Evolutionary conservation across 257 asterid genomes (phyloP).

Genomic region (Solanum lignicaule): DNA sequence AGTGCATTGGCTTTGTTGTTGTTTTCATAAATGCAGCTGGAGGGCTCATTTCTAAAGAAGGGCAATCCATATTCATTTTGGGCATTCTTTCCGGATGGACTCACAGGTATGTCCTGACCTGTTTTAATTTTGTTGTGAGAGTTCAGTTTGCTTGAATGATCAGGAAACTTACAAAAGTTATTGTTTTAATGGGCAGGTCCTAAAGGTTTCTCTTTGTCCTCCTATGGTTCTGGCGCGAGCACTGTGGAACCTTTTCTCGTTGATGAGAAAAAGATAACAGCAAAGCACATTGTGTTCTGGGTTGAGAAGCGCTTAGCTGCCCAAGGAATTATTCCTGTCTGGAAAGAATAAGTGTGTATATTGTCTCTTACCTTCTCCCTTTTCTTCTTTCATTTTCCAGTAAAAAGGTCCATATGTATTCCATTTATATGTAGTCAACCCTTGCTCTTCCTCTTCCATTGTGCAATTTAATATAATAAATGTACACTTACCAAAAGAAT

Average conservation of each 20-base stretch:
- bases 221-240: slow-evolving; percentile 60
- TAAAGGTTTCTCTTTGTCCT: slow-evolving; percentile 68
- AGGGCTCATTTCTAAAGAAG: slow-evolving; percentile 67
- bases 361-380: background rate
- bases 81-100: slow-evolving; percentile 86
- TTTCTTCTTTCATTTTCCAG: background rate
- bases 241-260: slow-evolving; percentile 78
- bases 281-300: slow-evolving; percentile 72
- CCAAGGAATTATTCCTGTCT: slow-evolving; percentile 84
- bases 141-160: background rate
- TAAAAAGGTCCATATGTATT: background rate
- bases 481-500: background rate
- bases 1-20: background rate
- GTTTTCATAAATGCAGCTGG: slow-evolving; percentile 41
- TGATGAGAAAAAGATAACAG: slow-evolving; percentile 76
- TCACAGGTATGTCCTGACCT: slow-evolving; percentile 33
- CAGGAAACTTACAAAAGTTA: background rate
- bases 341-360: slow-evolving; percentile 40
- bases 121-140: background rate
- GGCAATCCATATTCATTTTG: slow-evolving; percentile 61
- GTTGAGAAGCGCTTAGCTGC: slow-evolving; percentile 96
- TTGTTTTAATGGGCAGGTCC: slow-evolving; percentile 36
- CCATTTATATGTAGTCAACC: background rate
- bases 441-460: background rate
- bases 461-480: background rate